These are phyloP conservation scores for Gynandropsis gynandra DNA, from an alignment of 345 rosid genomes.

Conservation along the genomic window DNA sequence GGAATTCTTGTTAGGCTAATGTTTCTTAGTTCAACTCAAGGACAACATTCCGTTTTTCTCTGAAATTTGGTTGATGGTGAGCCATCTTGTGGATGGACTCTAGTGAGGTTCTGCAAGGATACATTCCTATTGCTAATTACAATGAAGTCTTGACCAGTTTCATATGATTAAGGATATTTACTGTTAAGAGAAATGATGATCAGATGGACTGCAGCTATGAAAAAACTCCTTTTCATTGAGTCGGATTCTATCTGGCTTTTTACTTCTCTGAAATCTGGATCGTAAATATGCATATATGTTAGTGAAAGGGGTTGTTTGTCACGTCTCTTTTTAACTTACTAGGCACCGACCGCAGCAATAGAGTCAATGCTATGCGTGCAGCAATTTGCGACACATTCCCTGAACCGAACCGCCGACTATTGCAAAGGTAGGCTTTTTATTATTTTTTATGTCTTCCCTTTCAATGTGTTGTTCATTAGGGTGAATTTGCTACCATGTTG, in stretches of 20 bases:
- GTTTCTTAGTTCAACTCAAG: neutral
- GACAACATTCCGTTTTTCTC: neutral
- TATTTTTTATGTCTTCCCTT: constrained; percentile 2
- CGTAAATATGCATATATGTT: constrained; percentile 5
- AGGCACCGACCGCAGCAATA: constrained; percentile 65
- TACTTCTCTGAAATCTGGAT: constrained; percentile 2
- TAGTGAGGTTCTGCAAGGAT: too few relatives aligned
- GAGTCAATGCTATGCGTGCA: constrained; percentile 74
- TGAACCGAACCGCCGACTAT: constrained; percentile 90
- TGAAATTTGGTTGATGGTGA: neutral
- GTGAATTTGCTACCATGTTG: too few relatives aligned
- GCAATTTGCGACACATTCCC: constrained; percentile 96
- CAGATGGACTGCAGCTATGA: neutral
- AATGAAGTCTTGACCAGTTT: too few relatives aligned
- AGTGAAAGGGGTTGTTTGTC: neutral
- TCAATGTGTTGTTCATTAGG: constrained; percentile 1
- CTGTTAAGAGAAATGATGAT: too few relatives aligned
- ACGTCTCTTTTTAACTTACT: constrained; percentile 8
- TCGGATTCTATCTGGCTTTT: neutral
- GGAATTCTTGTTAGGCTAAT: neutral
- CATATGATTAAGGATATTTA: too few relatives aligned
- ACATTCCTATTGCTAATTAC: too few relatives aligned
- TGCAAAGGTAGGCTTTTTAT: constrained; percentile 62
- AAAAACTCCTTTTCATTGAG: neutral
- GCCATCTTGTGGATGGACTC: neutral